Base-by-base conservation (phyloP, 148 eudicot genomes). In the Rhododendron henanense region DNA sequence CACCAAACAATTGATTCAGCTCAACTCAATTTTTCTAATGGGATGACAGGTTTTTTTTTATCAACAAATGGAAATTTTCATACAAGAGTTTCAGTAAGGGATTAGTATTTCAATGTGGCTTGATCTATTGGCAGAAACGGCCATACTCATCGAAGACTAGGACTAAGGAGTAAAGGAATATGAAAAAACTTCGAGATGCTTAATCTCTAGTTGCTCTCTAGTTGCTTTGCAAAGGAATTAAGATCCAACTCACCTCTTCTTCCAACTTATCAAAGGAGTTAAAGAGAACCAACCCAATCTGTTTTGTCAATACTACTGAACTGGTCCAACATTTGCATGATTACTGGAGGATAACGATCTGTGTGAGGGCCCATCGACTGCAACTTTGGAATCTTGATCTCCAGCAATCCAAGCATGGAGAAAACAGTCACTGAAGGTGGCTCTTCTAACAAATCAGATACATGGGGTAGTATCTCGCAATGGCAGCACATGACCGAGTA, bases 301-400 rank as follows among this genome's bases (percentile, higher is more conserved):
- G 86, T 81, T 35, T 35, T 10, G 31, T 84, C 69, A 76, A 76
- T 73, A 61, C 74, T 84, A 39, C n/a, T 35, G 81, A 74, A 84
- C 11, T 84, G 86, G 5, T 57, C 50, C 9, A 75, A 3, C n/a
- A 84, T 23, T 37, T 73, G 45, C 16, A 25, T 50, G 15, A 33
- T 23, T 50, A 73, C 47, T 8, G 85, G 67, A 7, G 69, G 67
- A 75, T 51, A 84, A 11, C 81, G 10, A 16, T 44, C 50, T 4
- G 44, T 19, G 19, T 47, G 69, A 75, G 28, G 55, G 10, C 63
- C 65, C 1, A 75, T 4, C 13, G 53, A 75, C 16, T 48, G 48
- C 81, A 75, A 6, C n/a, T 50, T 48, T 9, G 59, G 85, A 84
- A 73, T 35, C 31, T 28, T 76, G 67, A 75, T 16, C 81, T 47